Evolutionary conservation across 2,329 filamentous ascomycete genomes (phyloP).

Genomic region (Eurotiales sp.): DNA sequence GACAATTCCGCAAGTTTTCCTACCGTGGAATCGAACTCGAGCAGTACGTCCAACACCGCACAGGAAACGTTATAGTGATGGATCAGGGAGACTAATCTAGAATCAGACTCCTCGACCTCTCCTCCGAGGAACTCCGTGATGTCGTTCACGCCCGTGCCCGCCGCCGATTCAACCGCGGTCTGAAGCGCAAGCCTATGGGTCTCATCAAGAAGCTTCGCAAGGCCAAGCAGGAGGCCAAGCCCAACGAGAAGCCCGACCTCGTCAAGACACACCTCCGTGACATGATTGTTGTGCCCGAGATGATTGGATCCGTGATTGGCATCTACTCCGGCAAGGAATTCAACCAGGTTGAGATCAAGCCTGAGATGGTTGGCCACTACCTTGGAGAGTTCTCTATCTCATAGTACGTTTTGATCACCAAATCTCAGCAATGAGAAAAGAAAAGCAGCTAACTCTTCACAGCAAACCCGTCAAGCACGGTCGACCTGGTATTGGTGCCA

Average conservation of each 20-base stretch:
- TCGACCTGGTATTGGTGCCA: constrained; percentile 99
- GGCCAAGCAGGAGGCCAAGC: constrained; percentile 97
- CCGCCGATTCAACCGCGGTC: constrained; percentile 97
- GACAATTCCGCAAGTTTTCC: constrained; percentile 99
- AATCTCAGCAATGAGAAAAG: neutral
- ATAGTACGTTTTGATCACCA: constrained; percentile 68
- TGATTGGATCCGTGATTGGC: constrained; percentile 97
- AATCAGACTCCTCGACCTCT: constrained; percentile 91
- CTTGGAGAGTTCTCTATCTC: constrained; percentile 99
- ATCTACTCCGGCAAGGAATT: constrained; percentile 99
- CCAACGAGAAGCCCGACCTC: constrained; percentile 99
- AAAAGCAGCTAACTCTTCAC: constrained; percentile 48
- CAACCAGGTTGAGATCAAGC: constrained; percentile 99
- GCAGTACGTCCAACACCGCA: constrained; percentile 78
- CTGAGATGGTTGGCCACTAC: constrained; percentile 99
- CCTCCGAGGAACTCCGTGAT: constrained; percentile 97
- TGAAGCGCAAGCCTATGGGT: constrained; percentile 99
- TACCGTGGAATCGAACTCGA: constrained; percentile 99
- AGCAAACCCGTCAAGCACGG: constrained; percentile 99
- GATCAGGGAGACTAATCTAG: constrained; percentile 3
- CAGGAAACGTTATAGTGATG: too few relatives aligned
- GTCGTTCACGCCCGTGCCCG: constrained; percentile 98
- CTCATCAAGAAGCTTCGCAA: constrained; percentile 99
- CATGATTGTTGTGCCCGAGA: constrained; percentile 99
- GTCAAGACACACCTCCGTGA: constrained; percentile 99